Evolutionary conservation across 208 protist genomes (phyloP).

Genomic region (Trypanosoma theileri): DNA sequence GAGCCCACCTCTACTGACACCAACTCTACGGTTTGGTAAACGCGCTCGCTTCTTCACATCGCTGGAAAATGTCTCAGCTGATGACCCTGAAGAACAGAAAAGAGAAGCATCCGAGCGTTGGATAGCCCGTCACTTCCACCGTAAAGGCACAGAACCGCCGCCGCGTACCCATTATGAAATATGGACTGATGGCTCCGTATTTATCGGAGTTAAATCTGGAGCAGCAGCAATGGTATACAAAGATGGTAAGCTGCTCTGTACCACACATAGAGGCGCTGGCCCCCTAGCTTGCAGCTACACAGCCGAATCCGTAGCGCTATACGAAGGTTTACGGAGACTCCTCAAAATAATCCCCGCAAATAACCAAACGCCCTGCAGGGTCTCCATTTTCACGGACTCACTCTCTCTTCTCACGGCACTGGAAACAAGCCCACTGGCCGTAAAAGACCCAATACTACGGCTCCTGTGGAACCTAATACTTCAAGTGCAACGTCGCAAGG

Average conservation of each 20-base stretch:
- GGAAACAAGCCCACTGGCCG: not conserved
- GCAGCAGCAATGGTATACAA: constrained; percentile 19
- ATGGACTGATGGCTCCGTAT: constrained; percentile 26
- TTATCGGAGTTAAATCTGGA: constrained; percentile 19
- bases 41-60: not conserved
- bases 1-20: not conserved
- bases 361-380: not conserved
- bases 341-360: not conserved
- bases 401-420: constrained; percentile 1
- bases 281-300: constrained; percentile 23
- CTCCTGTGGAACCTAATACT: not conserved
- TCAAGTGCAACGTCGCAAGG: not conserved
- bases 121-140: not conserved
- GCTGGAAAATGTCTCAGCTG: not conserved
- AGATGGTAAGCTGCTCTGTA: not conserved
- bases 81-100: not conserved
- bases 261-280: constrained; percentile 6
- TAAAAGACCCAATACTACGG: not conserved
- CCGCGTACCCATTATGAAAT: constrained; percentile 14
- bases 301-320: constrained; percentile 25
- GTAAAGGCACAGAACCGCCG: not conserved
- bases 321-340: constrained; percentile 1
- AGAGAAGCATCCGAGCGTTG: constrained; percentile 5
- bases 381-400: constrained; percentile 1
- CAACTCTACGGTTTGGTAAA: not conserved